Evolutionary conservation across 176 grass and related monocot genomes (phyloP), one percentile per base, ranked within the genome.

Genomic region (Musa beccarii): DNA sequence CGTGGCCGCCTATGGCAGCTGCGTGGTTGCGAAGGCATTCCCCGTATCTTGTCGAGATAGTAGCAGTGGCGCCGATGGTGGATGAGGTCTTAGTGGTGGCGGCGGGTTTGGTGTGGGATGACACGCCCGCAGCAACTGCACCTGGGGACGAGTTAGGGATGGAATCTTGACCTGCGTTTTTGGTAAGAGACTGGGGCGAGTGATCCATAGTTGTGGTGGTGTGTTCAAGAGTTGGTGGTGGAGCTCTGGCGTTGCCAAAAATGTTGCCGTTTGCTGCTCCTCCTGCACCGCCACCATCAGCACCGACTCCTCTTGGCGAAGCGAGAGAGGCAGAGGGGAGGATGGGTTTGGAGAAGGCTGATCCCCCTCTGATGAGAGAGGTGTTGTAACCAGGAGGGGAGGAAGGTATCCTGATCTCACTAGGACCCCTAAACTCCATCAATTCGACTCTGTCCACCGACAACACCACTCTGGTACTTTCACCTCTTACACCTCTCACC

Each of bases 1-100:
- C 83, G 78, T 86, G 89, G 21, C 89, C 85, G 15, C 89, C 89
- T 26, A 72, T 34, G 66, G 86, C 71, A 0, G 78, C 86, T 2
- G 86, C 86, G 78, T 92, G 89, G 83, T 92, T 92, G 71, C 89
- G 89, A 52, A 88, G 83, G 83, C 89, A 92, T 86, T 92, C 89
- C 6, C 78, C 80, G 83, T 92, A 92, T 57, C 77, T 77, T 24
- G 10, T 52, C 43, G 64, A 23, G 2, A 20, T n/a, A 25, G 10
- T 11, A 10, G 16, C 22, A 10, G 0, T 10, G 12, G 2, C 24
- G 52, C 59, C 34, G 34, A 43, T 21, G 24, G 55, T 2, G 14
- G 78, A 7, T 9, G 52, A 59, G 43, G 52, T 63, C 20, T 74
- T 43, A 4, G 34, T 5, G 34, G 34, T 43, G 34, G 34, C 34